Percentiles rank a stretch among this genome's conserved stretches.
These are phyloP conservation scores for Desmodesmus armatus DNA, from an alignment of 139 green algal species.

Conservation along the genomic window DNA sequence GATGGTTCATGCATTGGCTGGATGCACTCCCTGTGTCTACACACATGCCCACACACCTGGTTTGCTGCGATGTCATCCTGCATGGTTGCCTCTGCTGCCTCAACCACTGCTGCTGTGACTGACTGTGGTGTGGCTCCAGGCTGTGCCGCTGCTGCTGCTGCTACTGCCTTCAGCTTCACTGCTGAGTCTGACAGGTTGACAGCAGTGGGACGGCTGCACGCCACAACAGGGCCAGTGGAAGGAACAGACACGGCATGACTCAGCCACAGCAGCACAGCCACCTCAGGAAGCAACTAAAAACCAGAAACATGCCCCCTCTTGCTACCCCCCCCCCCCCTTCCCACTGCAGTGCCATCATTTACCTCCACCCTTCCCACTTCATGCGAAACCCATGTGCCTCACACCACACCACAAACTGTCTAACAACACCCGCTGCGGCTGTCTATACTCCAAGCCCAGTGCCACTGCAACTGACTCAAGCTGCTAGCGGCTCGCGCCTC, in stretches of 20 bases:
- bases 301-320: no score
- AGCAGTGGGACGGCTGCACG: slow-evolving; percentile 90
- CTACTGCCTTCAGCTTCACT: slow-evolving; percentile 67
- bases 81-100: slow-evolving; percentile 83
- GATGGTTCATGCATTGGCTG: no score
- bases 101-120: slow-evolving; percentile 74
- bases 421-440: no score
- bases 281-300: no score
- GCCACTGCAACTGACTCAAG: no score
- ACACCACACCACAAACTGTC: no score
- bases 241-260: neutral
- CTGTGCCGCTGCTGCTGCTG: slow-evolving; percentile 45
- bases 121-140: slow-evolving; percentile 53
- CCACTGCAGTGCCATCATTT: no score
- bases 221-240: neutral
- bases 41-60: slow-evolving; percentile 59
- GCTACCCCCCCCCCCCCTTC: no score
- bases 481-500: neutral
- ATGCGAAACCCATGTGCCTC: no score
- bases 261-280: neutral
- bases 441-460: no score
- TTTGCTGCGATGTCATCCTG: slow-evolving; percentile 86
- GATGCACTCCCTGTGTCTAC: no score
- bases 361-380: no score
- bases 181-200: slow-evolving; percentile 93